A percentile compares a stretch with the other conserved stretches of the same genome.
Conservation (phyloP, 2,329 filamentous ascomycete species). For the Chaetomium sp. region DNA sequence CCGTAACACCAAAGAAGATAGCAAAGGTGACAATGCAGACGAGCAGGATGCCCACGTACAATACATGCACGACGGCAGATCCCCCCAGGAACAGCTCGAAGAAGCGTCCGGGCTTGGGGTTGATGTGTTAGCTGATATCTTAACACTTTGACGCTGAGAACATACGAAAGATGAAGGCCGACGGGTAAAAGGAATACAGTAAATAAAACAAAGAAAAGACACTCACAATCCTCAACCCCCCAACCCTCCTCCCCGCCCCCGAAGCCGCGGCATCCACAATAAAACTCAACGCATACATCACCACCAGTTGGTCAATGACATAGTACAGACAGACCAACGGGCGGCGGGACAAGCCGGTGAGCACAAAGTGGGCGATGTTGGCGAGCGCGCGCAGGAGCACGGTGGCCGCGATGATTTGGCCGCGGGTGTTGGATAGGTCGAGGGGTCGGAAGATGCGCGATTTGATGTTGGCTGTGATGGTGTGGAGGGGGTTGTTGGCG, state of each 20-base stretch:
- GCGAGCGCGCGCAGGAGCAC: neutral
- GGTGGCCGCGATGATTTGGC: neutral
- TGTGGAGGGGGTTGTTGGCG: no score
- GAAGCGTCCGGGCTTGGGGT: neutral
- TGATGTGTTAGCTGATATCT: neutral
- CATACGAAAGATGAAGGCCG: neutral
- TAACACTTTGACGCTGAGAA: neutral
- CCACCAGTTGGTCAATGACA: constrained; percentile 4
- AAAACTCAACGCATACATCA: neutral
- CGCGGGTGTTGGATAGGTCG: neutral
- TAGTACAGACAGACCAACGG: neutral
- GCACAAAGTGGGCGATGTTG: neutral
- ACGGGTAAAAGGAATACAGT: neutral
- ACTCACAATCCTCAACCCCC: neutral
- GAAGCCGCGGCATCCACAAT: neutral
- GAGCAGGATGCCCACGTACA: neutral
- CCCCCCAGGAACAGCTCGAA: neutral
- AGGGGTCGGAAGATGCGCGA: neutral
- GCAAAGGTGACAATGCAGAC: neutral
- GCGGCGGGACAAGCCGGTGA: neutral
- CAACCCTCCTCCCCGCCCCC: neutral
- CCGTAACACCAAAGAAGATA: constrained; percentile 3
- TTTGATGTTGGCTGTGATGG: neutral
- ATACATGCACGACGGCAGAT: neutral
- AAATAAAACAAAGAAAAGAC: neutral